A percentile compares a stretch with the other conserved stretches of the same genome.
Evolutionary conservation across 208 protist genomes (phyloP).

Genomic region (Zelonia costaricensis): DNA sequence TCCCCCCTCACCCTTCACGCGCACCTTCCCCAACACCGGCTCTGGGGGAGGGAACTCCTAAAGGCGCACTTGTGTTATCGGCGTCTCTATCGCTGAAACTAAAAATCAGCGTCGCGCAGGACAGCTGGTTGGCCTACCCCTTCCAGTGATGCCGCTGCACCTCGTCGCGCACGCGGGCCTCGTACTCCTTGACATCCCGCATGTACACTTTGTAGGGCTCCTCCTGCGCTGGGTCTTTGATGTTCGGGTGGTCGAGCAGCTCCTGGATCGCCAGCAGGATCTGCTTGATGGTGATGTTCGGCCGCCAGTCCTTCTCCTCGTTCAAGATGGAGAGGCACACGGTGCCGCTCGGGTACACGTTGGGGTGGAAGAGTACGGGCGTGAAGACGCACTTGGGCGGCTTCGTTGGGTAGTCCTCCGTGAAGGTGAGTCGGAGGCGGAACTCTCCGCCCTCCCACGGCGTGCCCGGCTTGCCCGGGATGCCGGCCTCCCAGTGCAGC

Average conservation of each 20-base stretch:
- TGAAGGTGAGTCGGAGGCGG: conserved; percentile 94
- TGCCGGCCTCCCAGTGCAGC: conserved; percentile 97
- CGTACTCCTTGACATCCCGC: conserved; percentile 82
- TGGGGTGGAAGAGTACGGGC: conserved; percentile 98
- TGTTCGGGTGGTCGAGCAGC: conserved; percentile 97
- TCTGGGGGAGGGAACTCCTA: no score
- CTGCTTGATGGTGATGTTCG: conserved; percentile 98
- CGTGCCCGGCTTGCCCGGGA: conserved; percentile 95
- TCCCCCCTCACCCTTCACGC: no score
- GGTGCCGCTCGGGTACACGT: conserved; percentile 98
- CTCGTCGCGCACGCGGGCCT: conserved; percentile 84
- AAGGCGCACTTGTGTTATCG: no score
- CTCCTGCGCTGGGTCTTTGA: conserved; percentile 98
- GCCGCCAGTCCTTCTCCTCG: conserved; percentile 99
- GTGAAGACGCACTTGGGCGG: conserved; percentile 98
- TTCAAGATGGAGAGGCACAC: conserved; percentile 99
- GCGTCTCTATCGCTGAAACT: no score
- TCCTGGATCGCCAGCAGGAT: conserved; percentile 99
- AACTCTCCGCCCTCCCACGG: conserved; percentile 98
- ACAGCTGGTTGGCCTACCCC: neutral
- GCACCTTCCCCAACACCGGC: no score
- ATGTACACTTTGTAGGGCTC: conserved; percentile 94
- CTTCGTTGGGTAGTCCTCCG: conserved; percentile 98
- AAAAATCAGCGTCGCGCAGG: no score
- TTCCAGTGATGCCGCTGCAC: conserved; percentile 72